A percentile compares a stretch with the other conserved stretches of the same genome.
These are phyloP conservation scores for Myriangium duriaei DNA, from an alignment of 2,329 filamentous ascomycete species.

Conservation along the genomic window DNA sequence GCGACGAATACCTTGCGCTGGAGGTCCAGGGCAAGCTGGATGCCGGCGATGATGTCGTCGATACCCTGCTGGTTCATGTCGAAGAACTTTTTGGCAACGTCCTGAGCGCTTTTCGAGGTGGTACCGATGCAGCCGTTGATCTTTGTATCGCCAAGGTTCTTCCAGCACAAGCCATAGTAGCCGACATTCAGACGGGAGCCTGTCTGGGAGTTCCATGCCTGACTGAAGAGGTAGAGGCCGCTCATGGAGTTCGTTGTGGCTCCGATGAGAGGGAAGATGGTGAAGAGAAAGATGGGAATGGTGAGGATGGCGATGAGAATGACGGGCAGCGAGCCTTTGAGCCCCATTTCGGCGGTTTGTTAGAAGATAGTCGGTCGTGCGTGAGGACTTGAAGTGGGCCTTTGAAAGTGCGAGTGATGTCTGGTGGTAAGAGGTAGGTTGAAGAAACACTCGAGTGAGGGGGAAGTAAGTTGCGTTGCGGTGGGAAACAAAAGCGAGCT, in stretches of 20 bases:
- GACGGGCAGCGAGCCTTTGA: too few species aligned
- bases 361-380: too few species aligned
- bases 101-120: conserved; percentile 6
- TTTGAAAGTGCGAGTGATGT: too few species aligned
- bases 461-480: too few species aligned
- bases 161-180: conserved; percentile 12
- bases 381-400: too few species aligned
- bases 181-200: conserved; percentile 9
- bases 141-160: background rate
- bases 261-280: conserved; percentile 12
- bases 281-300: conserved; percentile 13
- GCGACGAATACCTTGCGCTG: conserved; percentile 12
- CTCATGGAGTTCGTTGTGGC: conserved; percentile 2
- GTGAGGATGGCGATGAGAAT: conserved; percentile 10
- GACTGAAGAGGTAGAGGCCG: conserved; percentile 11
- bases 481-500: too few species aligned
- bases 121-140: conserved; percentile 4
- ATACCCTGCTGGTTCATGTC: background rate
- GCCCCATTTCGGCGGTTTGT: too few species aligned
- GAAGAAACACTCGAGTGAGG: too few species aligned
- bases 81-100: conserved; percentile 6
- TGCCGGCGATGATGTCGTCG: conserved; percentile 3
- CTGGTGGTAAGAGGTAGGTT: too few species aligned
- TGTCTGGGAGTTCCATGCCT: conserved; percentile 5
- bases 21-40: conserved; percentile 9